Percentiles rank a stretch among this genome's conserved stretches.
Evolutionary conservation across 2,329 filamentous ascomycete genomes (phyloP).

Genomic region (Talaromyces funiculosus): DNA sequence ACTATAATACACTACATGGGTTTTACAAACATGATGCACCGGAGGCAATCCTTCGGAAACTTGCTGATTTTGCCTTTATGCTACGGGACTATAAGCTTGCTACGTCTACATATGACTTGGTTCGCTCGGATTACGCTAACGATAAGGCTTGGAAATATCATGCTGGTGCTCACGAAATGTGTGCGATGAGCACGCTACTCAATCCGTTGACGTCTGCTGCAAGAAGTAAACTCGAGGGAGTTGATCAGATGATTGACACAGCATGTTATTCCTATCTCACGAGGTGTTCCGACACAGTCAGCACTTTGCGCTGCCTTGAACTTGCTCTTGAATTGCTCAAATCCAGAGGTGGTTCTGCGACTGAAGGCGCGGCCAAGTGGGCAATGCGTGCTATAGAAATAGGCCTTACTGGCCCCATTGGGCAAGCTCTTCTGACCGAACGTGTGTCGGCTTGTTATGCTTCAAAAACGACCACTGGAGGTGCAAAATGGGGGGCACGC

Average conservation of each 20-base stretch:
- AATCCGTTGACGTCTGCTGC: constrained; percentile 65
- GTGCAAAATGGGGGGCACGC: constrained; percentile 63
- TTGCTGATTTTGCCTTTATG: constrained; percentile 96
- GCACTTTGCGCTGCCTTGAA: constrained; percentile 70
- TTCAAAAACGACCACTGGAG: constrained; percentile 62
- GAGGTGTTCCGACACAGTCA: constrained; percentile 71
- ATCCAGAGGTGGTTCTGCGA: constrained; percentile 68
- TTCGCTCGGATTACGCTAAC: constrained; percentile 82
- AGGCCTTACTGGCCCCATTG: constrained; percentile 66
- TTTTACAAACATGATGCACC: constrained; percentile 79
- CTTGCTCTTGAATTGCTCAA: constrained; percentile 77
- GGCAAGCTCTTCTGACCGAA: constrained; percentile 78
- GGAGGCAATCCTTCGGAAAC: constrained; percentile 85
- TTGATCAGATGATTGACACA: constrained; percentile 83
- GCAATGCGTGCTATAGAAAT: constrained; percentile 73
- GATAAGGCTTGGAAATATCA: constrained; percentile 97
- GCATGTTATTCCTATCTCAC: constrained; percentile 90
- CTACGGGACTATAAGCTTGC: constrained; percentile 92
- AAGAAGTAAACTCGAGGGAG: constrained; percentile 71
- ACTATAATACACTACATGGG: constrained; percentile 71
- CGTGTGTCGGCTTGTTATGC: constrained; percentile 79
- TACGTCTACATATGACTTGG: constrained; percentile 82
- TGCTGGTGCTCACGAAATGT: constrained; percentile 93
- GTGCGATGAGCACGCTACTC: constrained; percentile 74
- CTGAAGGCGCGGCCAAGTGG: constrained; percentile 86